Base-by-base conservation (phyloP, 2,329 filamentous ascomycete species). In the Endocalyx cinctus region DNA sequence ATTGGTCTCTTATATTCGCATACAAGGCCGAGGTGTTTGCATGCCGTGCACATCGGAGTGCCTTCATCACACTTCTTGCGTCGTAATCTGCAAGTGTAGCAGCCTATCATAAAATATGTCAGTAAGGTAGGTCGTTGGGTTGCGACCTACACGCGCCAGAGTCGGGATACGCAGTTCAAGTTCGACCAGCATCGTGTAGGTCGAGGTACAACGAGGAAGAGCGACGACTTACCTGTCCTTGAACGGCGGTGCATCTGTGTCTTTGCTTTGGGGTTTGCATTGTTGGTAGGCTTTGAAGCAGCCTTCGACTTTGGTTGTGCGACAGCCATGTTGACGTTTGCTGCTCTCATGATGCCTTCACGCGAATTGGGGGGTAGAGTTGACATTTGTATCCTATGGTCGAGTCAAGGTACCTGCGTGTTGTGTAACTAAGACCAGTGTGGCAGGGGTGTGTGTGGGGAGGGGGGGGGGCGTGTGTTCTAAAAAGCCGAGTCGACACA, bases 1-100 rank as follows among this genome's bases (percentile, higher is more conserved):
- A 86, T 79, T 23, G 92, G 92, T 56, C 89, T 74, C 73, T 94
- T 95, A 70, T 97, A 98, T 70, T 97, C 88, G 69, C 92, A 98
- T 53, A 75, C 73, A 37, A 98, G 74, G 34, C 85, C 84, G 36
- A 98, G 81, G 55, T 79, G 72, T 50, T 77, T 79, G 72, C 78
- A 82, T 41, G 78, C 78, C 12, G 74, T 72, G 67, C 78, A 82
- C 51, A 69, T 64, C 33, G 76, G 75, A 23, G 69, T 64, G 43
- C 74, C 76, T 59, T 82, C 78, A 52, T 82, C 78, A 63, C 78
- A 82, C 69, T 82, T 82, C 64, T 82, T 82, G 45, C 78, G 69
- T 55, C 78, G 66, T 50, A 82, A 59, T 59, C 78, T 69, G 68
- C 78, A 82, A 34, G 78, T 82, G 58, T 82, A 82, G 71, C 78